phyloP scores from a whole-genome alignment of 352 stramenopile species.

The Pythium periplocum region DNA sequence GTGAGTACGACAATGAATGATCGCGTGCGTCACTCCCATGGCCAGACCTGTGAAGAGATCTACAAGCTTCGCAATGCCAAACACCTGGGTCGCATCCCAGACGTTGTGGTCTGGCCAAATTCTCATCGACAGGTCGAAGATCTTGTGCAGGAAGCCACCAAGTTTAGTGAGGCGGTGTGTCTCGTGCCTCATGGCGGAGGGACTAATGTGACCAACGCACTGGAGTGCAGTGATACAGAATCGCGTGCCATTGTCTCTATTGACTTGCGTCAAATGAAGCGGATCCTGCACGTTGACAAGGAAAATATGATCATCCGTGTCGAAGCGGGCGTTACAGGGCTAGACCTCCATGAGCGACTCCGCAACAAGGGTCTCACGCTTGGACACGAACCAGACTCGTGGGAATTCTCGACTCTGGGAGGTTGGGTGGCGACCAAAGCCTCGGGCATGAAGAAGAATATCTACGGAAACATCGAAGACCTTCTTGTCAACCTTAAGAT shows the following conservation, averaged over 20 bases:
- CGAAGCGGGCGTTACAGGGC: constrained; percentile 89
- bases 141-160: constrained; percentile 74
- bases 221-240: constrained; percentile 60
- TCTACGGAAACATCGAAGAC: constrained; percentile 94
- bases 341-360: constrained; percentile 86
- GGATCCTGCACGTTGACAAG: constrained; percentile 59
- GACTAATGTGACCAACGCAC: constrained; percentile 84
- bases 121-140: constrained; percentile 76
- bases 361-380: constrained; percentile 83
- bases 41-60: constrained; percentile 71
- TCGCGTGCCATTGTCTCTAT: constrained; percentile 90
- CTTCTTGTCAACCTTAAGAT: constrained; percentile 83
- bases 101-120: constrained; percentile 88
- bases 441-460: constrained; percentile 94
- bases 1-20: constrained; percentile 38
- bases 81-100: constrained; percentile 67
- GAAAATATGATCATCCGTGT: constrained; percentile 86
- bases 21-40: constrained; percentile 58
- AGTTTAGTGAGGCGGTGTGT: constrained; percentile 61
- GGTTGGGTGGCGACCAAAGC: constrained; percentile 91
- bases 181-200: constrained; percentile 94
- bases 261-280: constrained; percentile 90
- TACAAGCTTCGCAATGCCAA: constrained; percentile 43
- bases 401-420: constrained; percentile 92
- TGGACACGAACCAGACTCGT: constrained; percentile 91